phyloP scores from a whole-genome alignment of 2,329 filamentous ascomycete genomes.

The Trichoderma sp. region DNA sequence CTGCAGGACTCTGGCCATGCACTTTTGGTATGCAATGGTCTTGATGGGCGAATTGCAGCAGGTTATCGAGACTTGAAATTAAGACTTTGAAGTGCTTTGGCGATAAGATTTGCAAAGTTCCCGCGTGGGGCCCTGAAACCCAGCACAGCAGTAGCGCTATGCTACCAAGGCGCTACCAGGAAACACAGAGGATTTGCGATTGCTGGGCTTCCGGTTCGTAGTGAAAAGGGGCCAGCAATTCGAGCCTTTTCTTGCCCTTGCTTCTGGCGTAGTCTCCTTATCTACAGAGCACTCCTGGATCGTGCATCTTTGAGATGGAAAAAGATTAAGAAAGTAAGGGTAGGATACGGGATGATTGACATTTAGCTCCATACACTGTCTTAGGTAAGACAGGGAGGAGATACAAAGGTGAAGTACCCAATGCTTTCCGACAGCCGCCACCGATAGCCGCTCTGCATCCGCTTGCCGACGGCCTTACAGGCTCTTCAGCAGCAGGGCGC shows the following conservation, averaged over 20 bases:
- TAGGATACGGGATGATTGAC: neutral
- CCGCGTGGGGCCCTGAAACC: conserved; percentile 21
- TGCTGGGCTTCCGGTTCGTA: neutral
- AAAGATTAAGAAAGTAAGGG: neutral
- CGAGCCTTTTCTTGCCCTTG: neutral
- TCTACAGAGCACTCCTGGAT: neutral
- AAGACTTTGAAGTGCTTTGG: neutral
- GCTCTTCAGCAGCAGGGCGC: neutral
- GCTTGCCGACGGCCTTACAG: neutral
- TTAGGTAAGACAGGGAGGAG: neutral
- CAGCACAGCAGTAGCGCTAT: neutral
- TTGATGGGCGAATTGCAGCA: neutral
- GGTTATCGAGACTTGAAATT: neutral
- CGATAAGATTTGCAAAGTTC: neutral
- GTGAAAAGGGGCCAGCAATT: conserved; percentile 1
- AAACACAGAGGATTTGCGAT: neutral
- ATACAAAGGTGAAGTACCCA: neutral
- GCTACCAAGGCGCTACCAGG: neutral
- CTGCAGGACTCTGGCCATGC: neutral
- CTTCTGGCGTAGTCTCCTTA: neutral
- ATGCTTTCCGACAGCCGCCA: conserved; percentile 1
- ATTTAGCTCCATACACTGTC: neutral
- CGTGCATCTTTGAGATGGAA: neutral
- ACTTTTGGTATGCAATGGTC: neutral
- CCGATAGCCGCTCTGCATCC: neutral